These are phyloP conservation scores for Komagataella phaffii DNA, from an alignment of 805 yeast genomes.

Conservation along the genomic window DNA sequence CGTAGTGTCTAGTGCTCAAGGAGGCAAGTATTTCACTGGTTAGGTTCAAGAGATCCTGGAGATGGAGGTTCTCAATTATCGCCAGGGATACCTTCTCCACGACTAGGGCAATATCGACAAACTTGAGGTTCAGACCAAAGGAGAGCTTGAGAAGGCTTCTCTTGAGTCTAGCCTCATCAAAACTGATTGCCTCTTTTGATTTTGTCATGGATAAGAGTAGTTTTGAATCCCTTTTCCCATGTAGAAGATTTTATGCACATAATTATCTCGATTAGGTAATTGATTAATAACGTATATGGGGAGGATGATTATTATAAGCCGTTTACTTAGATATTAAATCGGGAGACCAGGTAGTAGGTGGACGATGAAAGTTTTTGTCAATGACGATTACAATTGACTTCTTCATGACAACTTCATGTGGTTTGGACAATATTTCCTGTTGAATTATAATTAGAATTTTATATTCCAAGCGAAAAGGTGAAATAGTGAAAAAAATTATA, in stretches of 20 bases:
- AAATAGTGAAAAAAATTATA: too few relatives aligned
- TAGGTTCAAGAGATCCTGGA: conserved; percentile 22
- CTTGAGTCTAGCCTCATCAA: background rate
- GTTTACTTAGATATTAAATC: background rate
- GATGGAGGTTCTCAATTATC: conserved; percentile 32
- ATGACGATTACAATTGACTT: too few relatives aligned
- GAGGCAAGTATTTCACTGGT: conserved; percentile 94
- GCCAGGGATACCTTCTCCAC: conserved; percentile 34
- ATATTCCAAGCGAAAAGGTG: too few relatives aligned
- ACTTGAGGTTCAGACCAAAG: conserved; percentile 24
- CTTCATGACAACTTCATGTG: too few relatives aligned
- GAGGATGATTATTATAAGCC: background rate
- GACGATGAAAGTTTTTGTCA: too few relatives aligned
- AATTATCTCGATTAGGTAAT: background rate
- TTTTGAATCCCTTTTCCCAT: background rate
- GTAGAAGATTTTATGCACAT: background rate
- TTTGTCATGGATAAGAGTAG: background rate
- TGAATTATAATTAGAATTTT: too few relatives aligned
- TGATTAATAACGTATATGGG: background rate
- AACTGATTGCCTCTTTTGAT: background rate
- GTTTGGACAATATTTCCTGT: too few relatives aligned
- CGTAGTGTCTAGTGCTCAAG: conserved; percentile 90
- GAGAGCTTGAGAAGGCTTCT: background rate
- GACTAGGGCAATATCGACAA: conserved; percentile 30
- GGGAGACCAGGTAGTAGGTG: background rate